A percentile compares a stretch with the other conserved stretches of the same genome.
These are phyloP conservation scores for Starmera dryadoides DNA, from an alignment of 805 yeast species.

Conservation along the genomic window DNA sequence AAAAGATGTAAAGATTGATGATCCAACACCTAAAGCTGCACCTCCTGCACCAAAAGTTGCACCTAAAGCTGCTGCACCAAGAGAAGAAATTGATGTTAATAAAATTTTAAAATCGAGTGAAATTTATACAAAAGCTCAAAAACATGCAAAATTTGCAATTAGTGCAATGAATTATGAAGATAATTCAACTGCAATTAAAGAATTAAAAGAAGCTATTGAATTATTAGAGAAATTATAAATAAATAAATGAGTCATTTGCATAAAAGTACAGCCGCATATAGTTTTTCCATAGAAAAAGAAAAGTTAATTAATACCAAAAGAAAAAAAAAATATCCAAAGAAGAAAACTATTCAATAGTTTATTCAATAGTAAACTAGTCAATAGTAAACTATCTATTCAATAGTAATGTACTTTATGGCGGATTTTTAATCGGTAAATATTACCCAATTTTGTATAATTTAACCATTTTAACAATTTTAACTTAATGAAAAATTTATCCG, in stretches of 20 bases:
- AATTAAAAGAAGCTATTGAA: conserved; percentile 47
- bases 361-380: no score
- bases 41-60: neutral
- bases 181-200: conserved; percentile 56
- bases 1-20: neutral
- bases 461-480: no score
- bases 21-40: conserved; percentile 2
- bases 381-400: no score
- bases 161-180: conserved; percentile 79
- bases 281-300: no score
- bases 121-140: conserved; percentile 53
- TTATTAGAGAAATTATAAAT: conserved; percentile 19
- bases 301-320: no score
- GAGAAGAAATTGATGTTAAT: neutral
- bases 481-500: no score
- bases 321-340: no score
- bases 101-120: conserved; percentile 47
- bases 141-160: conserved; percentile 66
- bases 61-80: neutral
- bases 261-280: no score
- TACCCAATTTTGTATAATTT: no score
- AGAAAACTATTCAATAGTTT: no score
- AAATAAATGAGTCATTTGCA: neutral
- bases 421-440: no score
- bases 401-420: no score